These are phyloP conservation scores for Chrysosphaeria jannelii DNA, from an alignment of 2,329 filamentous ascomycete species.

Conservation along the genomic window DNA sequence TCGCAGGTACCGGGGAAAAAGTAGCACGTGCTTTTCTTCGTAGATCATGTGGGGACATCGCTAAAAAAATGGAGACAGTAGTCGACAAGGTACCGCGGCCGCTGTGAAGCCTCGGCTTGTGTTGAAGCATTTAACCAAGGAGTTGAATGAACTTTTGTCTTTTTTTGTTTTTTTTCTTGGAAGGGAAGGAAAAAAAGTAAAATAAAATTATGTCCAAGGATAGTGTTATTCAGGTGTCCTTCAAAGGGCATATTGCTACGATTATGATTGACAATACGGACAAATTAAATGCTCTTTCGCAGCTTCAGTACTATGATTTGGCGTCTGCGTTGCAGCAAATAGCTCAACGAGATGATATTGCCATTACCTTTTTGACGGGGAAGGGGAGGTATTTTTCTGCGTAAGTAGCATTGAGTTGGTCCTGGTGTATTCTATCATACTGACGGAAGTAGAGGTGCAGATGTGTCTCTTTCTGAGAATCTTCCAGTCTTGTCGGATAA, in stretches of 20 bases:
- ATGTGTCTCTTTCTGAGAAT: slow-evolving; percentile 28
- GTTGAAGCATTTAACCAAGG: too few species aligned
- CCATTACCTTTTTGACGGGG: slow-evolving; percentile 57
- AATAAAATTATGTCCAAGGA: slow-evolving; percentile 3
- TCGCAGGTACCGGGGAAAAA: slow-evolving; percentile 22
- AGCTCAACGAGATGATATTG: slow-evolving; percentile 49
- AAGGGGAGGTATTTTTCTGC: slow-evolving; percentile 72
- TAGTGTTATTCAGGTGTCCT: slow-evolving; percentile 23
- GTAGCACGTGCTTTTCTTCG: not conserved
- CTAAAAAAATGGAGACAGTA: too few species aligned
- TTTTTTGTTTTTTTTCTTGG: too few species aligned
- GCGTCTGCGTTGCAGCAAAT: slow-evolving; percentile 46
- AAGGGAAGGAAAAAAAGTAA: too few species aligned
- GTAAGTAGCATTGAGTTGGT: too few species aligned
- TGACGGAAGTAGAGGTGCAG: slow-evolving; percentile 32
- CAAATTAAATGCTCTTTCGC: slow-evolving; percentile 63
- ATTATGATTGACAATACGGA: slow-evolving; percentile 62
- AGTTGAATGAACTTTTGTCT: too few species aligned
- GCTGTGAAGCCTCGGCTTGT: too few species aligned
- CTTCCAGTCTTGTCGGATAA: slow-evolving; percentile 8
- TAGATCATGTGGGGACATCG: too few species aligned
- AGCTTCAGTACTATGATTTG: slow-evolving; percentile 47
- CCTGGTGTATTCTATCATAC: too few species aligned
- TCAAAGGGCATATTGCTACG: slow-evolving; percentile 41
- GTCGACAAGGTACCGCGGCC: too few species aligned